Evolutionary conservation across 192 early-diverging fungal species (phyloP).

Genomic region (Gamsiella multidivaricata): DNA sequence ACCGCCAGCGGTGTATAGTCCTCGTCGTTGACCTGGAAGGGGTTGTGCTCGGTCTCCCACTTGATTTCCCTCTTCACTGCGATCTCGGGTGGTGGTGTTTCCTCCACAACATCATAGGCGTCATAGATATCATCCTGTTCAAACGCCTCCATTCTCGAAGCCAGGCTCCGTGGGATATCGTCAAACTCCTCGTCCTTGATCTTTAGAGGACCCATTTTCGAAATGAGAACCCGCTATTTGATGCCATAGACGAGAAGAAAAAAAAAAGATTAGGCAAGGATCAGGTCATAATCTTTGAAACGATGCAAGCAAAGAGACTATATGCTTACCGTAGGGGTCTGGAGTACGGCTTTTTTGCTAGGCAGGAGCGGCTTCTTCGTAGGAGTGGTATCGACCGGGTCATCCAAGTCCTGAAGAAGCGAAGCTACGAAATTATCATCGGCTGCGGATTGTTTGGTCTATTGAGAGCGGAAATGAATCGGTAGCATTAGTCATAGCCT

Average conservation of each 20-base stretch:
- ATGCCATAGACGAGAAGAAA: background rate
- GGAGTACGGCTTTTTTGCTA: conserved; percentile 13
- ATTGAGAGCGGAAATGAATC: background rate
- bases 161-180: conserved; percentile 5
- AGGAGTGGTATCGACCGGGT: conserved; percentile 10
- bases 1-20: conserved; percentile 3
- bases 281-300: no score
- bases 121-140: conserved; percentile 25
- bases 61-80: conserved; percentile 35
- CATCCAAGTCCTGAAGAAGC: conserved; percentile 29
- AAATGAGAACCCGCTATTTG: conserved; percentile 27
- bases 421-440: conserved; percentile 46
- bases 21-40: conserved; percentile 29
- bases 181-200: conserved; percentile 42
- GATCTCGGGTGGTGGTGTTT: conserved; percentile 10
- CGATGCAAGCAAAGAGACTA: background rate
- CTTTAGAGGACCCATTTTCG: conserved; percentile 33
- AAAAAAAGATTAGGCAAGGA: background rate
- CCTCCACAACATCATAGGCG: conserved; percentile 7
- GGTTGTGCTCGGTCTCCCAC: conserved; percentile 23
- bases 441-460: conserved; percentile 18
- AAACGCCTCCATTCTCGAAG: conserved; percentile 3
- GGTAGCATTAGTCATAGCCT: no score
- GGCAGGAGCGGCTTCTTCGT: conserved; percentile 18
- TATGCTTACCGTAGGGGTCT: conserved; percentile 29